Percentiles rank a stretch among this genome's conserved stretches.
Conservation (phyloP, 1,139 yeast species). For the Yamadazyma songkhlaensis region DNA sequence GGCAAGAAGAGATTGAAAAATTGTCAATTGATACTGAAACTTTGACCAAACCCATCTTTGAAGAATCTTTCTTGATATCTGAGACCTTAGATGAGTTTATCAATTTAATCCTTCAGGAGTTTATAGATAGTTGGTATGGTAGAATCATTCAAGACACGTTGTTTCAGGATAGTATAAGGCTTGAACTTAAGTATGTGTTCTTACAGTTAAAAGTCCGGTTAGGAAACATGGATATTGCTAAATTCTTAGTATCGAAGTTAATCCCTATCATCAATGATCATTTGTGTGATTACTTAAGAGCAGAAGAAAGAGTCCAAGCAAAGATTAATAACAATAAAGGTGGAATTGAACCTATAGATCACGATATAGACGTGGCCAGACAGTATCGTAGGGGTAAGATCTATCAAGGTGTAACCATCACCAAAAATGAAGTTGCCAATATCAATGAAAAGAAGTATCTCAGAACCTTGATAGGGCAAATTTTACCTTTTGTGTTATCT, state of each 20-base stretch:
- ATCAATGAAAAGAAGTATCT: slow-evolving; percentile 53
- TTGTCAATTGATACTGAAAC: slow-evolving; percentile 9
- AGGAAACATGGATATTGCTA: slow-evolving; percentile 49
- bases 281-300: slow-evolving; percentile 49
- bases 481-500: slow-evolving; percentile 54
- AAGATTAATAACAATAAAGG: slow-evolving; percentile 15
- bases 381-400: slow-evolving; percentile 56
- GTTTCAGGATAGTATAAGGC: slow-evolving; percentile 55
- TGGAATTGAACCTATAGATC: slow-evolving; percentile 41
- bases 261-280: slow-evolving; percentile 71
- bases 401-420: slow-evolving; percentile 58
- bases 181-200: slow-evolving; percentile 45
- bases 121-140: slow-evolving; percentile 63
- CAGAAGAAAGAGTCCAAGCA: slow-evolving; percentile 43
- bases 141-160: slow-evolving; percentile 44
- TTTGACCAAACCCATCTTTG: slow-evolving; percentile 32
- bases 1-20: slow-evolving; percentile 22
- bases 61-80: slow-evolving; percentile 53
- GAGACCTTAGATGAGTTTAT: slow-evolving; percentile 53
- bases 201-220: slow-evolving; percentile 41
- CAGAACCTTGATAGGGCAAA: slow-evolving; percentile 33
- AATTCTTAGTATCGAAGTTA: slow-evolving; percentile 53
- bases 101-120: slow-evolving; percentile 53
- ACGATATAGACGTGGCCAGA: slow-evolving; percentile 52
- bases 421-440: slow-evolving; percentile 35